Conservation (phyloP, 2,329 filamentous ascomycete genomes). For the Fusarium sulawesiense region DNA sequence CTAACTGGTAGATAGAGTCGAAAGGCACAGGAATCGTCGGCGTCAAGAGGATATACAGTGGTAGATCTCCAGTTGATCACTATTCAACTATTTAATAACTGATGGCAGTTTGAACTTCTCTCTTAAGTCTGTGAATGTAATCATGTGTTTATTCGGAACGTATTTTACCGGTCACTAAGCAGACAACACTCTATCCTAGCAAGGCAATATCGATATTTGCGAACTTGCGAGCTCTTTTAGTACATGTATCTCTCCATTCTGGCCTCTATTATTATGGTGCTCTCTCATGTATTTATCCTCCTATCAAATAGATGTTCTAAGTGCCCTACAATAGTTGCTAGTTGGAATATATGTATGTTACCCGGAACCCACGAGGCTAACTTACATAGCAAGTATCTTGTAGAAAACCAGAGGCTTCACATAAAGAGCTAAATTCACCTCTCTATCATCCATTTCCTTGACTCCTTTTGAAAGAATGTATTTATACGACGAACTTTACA, state of each 20-base stretch:
- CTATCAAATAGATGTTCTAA: background rate
- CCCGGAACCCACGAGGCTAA: background rate
- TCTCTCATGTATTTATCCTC: background rate
- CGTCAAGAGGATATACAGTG: too few species aligned
- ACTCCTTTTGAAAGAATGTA: rapidly evolving
- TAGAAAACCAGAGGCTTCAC: rapidly evolving
- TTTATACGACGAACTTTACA: rapidly evolving
- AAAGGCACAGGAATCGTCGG: background rate
- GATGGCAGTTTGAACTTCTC: too few species aligned
- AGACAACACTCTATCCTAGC: too few species aligned
- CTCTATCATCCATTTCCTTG: rapidly evolving
- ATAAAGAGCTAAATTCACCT: rapidly evolving
- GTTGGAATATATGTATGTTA: background rate
- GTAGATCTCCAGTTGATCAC: too few species aligned
- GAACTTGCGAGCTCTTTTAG: too few species aligned
- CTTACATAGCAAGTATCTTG: background rate
- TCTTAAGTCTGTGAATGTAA: too few species aligned
- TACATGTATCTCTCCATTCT: too few species aligned
- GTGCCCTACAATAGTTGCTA: background rate
- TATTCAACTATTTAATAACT: too few species aligned
- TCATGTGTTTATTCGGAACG: too few species aligned
- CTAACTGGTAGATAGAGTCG: background rate
- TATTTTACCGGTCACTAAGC: too few species aligned
- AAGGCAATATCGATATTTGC: too few species aligned
- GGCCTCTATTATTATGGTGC: rapidly evolving